Evolutionary conservation across 352 stramenopile species (phyloP).

Genomic region (Saprolegnia diclina): DNA sequence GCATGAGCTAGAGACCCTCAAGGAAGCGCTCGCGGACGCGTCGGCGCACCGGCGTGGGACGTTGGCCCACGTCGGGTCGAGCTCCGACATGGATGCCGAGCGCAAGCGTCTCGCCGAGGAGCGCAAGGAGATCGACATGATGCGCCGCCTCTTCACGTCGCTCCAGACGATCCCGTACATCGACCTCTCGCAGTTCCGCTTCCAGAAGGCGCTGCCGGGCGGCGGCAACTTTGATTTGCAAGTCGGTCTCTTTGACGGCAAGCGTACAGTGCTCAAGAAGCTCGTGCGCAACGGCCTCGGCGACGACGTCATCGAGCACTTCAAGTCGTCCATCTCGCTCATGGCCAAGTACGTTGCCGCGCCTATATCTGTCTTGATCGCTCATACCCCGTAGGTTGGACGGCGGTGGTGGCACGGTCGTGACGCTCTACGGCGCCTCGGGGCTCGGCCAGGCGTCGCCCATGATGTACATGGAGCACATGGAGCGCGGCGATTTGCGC

Average conservation of each 20-base stretch:
- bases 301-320: not conserved
- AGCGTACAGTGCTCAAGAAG: constrained; percentile 1
- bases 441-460: not conserved
- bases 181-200: not conserved
- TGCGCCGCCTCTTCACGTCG: not conserved
- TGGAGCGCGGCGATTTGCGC: constrained; percentile 21
- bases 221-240: not conserved
- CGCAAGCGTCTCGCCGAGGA: not conserved
- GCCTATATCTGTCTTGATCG: not conserved
- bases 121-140: not conserved
- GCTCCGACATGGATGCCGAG: not conserved
- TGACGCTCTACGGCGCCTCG: not conserved
- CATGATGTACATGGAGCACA: constrained; percentile 23
- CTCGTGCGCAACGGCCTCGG: not conserved
- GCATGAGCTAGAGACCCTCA: not conserved
- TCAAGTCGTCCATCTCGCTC: not conserved
- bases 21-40: too few relatives aligned
- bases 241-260: constrained; percentile 1
- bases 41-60: too few relatives aligned
- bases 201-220: not conserved
- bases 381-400: not conserved
- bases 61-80: not conserved
- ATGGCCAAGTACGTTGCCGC: not conserved
- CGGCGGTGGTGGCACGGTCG: not conserved
- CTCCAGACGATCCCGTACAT: constrained; percentile 10